Evolutionary conservation across 345 rosid species (phyloP).

Genomic region (Pistacia atlantica): DNA sequence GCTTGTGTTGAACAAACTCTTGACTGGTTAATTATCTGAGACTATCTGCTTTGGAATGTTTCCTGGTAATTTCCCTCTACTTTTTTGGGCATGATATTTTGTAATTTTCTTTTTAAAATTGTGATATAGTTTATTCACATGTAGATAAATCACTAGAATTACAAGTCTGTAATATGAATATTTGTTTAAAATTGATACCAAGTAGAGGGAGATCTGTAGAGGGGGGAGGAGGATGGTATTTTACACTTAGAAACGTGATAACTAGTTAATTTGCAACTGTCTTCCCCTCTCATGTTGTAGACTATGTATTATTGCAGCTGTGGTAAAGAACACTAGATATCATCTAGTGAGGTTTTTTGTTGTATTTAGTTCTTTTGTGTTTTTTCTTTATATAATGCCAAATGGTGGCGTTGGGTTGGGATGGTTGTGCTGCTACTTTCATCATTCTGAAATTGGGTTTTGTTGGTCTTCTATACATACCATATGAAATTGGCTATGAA

Average conservation of each 20-base stretch:
- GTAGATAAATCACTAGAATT: constrained; percentile 8
- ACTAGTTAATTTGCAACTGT: neutral
- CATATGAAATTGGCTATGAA: no score
- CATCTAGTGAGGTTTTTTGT: neutral
- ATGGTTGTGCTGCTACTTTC: neutral
- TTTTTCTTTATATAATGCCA: neutral
- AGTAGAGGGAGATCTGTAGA: constrained; percentile 1
- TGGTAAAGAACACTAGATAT: neutral
- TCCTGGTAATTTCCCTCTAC: constrained; percentile 5
- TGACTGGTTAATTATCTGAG: neutral
- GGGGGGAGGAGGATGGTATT: neutral
- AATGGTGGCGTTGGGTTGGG: neutral
- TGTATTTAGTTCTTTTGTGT: neutral
- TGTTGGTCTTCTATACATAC: no score
- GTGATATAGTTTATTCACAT: constrained; percentile 6
- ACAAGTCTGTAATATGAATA: constrained; percentile 21
- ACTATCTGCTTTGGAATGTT: constrained; percentile 8
- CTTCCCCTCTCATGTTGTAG: neutral
- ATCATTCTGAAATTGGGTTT: neutral
- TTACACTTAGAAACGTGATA: neutral
- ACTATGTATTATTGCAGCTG: neutral
- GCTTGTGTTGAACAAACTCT: neutral
- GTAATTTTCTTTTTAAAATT: constrained; percentile 2
- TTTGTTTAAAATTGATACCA: constrained; percentile 1
- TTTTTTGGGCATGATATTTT: neutral